A percentile compares a stretch with the other conserved stretches of the same genome.
Conservation (phyloP, 176 grass and related monocot genomes). For the barley (Hordeum vulgare) region DNA sequence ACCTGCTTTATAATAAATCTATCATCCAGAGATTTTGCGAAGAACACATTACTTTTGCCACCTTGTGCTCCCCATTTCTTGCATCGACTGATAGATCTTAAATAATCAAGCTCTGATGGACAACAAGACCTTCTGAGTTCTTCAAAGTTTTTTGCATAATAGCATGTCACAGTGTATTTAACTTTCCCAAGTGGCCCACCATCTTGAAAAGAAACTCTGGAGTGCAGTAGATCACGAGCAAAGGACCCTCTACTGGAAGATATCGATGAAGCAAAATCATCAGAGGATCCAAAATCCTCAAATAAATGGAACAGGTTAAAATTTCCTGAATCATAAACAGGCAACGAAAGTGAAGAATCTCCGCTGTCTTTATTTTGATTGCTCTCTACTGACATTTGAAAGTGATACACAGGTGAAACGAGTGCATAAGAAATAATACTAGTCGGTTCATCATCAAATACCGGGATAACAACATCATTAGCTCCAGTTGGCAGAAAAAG, state of each 20-base stretch:
- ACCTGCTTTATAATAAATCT: constrained; percentile 99
- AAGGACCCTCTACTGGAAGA: constrained; percentile 47
- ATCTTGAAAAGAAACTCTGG: constrained; percentile 73
- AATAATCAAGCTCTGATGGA: constrained; percentile 78
- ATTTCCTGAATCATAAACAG: constrained; percentile 68
- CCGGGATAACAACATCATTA: constrained; percentile 72
- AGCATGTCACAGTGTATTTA: constrained; percentile 80
- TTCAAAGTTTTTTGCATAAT: constrained; percentile 91
- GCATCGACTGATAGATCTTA: constrained; percentile 87
- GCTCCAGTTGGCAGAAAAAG: constrained; percentile 69
- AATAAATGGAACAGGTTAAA: constrained; percentile 63
- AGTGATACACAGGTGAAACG: constrained; percentile 65
- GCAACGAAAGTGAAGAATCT: constrained; percentile 51
- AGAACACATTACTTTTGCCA: constrained; percentile 97
- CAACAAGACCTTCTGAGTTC: constrained; percentile 85
- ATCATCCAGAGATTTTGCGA: constrained; percentile 97
- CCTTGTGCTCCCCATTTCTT: constrained; percentile 98
- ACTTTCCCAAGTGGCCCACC: constrained; percentile 67
- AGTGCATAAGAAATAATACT: constrained; percentile 92
- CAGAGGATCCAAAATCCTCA: constrained; percentile 67
- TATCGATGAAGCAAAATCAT: constrained; percentile 56
- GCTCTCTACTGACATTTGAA: constrained; percentile 54
- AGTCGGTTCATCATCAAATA: constrained; percentile 95
- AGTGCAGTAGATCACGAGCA: constrained; percentile 48
- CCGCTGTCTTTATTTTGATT: constrained; percentile 40